These are phyloP conservation scores for Candida lessepsii DNA, from an alignment of 805 yeast species.

Conservation along the genomic window DNA sequence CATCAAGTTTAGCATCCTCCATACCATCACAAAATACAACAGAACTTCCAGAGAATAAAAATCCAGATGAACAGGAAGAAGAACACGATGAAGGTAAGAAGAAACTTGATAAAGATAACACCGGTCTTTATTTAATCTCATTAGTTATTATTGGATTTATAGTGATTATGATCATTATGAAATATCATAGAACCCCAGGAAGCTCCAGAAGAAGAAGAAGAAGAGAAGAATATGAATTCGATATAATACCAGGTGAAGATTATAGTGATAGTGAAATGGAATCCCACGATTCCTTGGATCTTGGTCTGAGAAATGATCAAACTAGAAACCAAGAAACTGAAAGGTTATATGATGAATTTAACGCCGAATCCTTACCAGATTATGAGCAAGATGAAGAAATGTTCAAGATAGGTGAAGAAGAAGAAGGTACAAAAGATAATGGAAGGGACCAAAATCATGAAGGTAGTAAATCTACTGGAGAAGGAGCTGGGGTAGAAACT, in stretches of 20 bases:
- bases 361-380: conserved; percentile 37
- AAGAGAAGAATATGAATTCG: conserved; percentile 72
- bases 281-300: conserved; percentile 33
- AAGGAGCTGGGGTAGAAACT: no score
- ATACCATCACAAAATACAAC: conserved; percentile 1
- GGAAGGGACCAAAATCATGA: not conserved
- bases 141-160: conserved; percentile 59
- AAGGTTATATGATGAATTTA: conserved; percentile 39
- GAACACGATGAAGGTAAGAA: conserved; percentile 36
- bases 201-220: conserved; percentile 46
- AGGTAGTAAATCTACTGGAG: not conserved
- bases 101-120: conserved; percentile 41
- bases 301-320: conserved; percentile 23
- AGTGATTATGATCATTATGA: conserved; percentile 45
- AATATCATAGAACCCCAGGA: conserved; percentile 42
- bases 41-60: conserved; percentile 3
- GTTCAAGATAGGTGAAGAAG: conserved; percentile 42
- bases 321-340: conserved; percentile 38
- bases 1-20: not conserved
- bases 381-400: conserved; percentile 35
- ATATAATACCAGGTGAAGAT: conserved; percentile 69
- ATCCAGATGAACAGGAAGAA: conserved; percentile 28
- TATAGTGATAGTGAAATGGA: conserved; percentile 40
- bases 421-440: not conserved
- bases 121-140: conserved; percentile 61